Conservation (phyloP, 1,284 basidiomycete species). For the Malassezia sympodialis region DNA sequence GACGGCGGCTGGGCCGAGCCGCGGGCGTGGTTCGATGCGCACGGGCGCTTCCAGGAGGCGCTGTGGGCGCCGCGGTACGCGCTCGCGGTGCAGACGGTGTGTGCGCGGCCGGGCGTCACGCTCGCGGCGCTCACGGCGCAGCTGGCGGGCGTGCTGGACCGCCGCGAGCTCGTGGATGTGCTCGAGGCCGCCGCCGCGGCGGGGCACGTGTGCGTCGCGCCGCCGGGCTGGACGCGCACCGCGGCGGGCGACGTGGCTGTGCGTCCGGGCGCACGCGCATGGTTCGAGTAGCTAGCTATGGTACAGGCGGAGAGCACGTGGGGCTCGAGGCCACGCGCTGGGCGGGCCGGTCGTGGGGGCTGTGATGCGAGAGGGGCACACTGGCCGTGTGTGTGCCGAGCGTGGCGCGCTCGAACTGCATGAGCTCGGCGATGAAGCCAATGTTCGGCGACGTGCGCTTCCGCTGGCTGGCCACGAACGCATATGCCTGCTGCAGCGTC, state of each 20-base stretch:
- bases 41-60: background rate
- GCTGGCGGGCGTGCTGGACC: constrained; percentile 2
- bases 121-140: constrained; percentile 5
- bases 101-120: constrained; percentile 7
- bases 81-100: background rate
- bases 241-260: background rate
- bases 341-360: background rate
- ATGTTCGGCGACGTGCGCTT: constrained; percentile 95
- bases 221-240: background rate
- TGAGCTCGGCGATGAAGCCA: constrained; percentile 89
- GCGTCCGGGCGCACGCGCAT: background rate
- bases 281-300: background rate
- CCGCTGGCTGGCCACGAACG: constrained; percentile 77
- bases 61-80: constrained; percentile 5
- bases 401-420: constrained; percentile 65
- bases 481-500: constrained; percentile 79
- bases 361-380: background rate
- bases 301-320: background rate
- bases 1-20: background rate
- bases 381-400: background rate
- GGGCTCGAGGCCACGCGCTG: background rate
- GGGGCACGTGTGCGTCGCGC: background rate
- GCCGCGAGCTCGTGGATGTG: constrained; percentile 6
- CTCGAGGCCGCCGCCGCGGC: background rate
- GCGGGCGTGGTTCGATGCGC: constrained; percentile 6